A percentile compares a stretch with the other conserved stretches of the same genome.
Evolutionary conservation across 148 eudicot species (phyloP).

Genomic region (Simmondsia chinensis): DNA sequence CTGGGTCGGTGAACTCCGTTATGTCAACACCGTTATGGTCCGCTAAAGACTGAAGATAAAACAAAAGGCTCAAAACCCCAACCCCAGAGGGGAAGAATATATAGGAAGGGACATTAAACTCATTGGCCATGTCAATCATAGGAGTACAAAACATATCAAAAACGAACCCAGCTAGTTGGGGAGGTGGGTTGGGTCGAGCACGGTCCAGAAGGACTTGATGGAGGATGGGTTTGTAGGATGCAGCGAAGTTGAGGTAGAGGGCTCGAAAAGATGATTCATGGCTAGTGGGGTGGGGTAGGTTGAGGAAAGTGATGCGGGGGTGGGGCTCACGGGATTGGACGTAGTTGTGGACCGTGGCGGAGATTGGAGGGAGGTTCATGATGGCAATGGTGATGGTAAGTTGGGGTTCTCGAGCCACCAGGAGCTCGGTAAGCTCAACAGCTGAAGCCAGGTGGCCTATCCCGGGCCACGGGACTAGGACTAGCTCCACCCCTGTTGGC

Average conservation of each 20-base stretch:
- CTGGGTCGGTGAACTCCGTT: not conserved
- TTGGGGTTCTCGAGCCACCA: conserved; percentile 20
- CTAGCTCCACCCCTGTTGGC: too few species aligned
- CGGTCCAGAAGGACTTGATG: too few species aligned
- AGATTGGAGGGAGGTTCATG: conserved; percentile 13
- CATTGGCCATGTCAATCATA: conserved; percentile 18
- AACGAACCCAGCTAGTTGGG: conserved; percentile 13
- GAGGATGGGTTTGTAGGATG: too few species aligned
- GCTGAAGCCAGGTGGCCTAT: conserved; percentile 39
- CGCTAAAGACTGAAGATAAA: conserved; percentile 1
- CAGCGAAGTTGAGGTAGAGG: too few species aligned
- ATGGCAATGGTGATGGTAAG: conserved; percentile 25
- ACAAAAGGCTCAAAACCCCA: conserved; percentile 3
- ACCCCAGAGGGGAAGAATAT: conserved; percentile 20
- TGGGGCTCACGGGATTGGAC: too few species aligned
- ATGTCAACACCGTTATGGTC: conserved; percentile 6
- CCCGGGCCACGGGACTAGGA: conserved; percentile 44
- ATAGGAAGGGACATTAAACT: conserved; percentile 20
- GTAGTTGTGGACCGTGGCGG: conserved; percentile 1
- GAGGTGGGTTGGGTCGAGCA: conserved; percentile 9
- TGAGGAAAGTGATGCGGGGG: too few species aligned
- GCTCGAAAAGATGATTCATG: too few species aligned
- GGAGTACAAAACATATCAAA: conserved; percentile 21
- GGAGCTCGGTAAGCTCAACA: conserved; percentile 35
- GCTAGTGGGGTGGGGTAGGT: too few species aligned